Evolutionary conservation across 2,329 filamentous ascomycete species (phyloP), one percentile per base, ranked within the genome.

Genomic region (Cladosporium cucumerinum): DNA sequence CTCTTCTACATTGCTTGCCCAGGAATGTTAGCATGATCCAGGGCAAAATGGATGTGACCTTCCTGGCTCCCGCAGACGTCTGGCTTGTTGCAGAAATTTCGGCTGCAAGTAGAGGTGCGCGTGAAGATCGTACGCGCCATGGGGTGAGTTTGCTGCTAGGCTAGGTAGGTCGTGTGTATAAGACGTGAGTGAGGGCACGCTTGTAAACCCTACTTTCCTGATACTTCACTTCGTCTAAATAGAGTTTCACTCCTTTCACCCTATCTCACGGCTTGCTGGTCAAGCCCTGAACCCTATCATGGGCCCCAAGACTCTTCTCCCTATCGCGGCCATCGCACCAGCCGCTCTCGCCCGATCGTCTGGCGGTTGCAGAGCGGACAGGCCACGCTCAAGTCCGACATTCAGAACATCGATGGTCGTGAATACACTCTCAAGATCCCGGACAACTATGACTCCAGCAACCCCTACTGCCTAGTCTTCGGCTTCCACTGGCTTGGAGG

Each of bases 371-470:
- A 51, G 49, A 51, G 49, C 14, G 55, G 36, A 8, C 25, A 64
- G 25, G 28, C 52, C 21, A 57, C 54, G 3, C 52, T 58, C 61
- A 64, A 43, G 18, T 57, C 52, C 21, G 52, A 39, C 26, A 23
- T 57, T 12, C 52, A 57, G 26, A 64, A 18, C 52, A 58, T 57
- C 16, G 28, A 57, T n/a, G 30, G 23, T 21, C 61, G 61, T 16
- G 26, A 64, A 25, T 64, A 64, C 55, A 64, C 61, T 12, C 52
- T 64, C 36, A 64, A 57, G 55, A 49, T 64, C 52, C 61, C 61
- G 21, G 61, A 64, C 12, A 58, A 49, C 55, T 64, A 64, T 30
- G 61, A 64, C 54, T 52, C 61, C 28, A 57, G 36, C 61, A 64
- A 49, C 14, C 61, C 52, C 36, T 58, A 64, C 52, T 39, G 55